Conservation (phyloP, 2,329 filamentous ascomycete species). For the Tolypocladium ovalisporum region DNA sequence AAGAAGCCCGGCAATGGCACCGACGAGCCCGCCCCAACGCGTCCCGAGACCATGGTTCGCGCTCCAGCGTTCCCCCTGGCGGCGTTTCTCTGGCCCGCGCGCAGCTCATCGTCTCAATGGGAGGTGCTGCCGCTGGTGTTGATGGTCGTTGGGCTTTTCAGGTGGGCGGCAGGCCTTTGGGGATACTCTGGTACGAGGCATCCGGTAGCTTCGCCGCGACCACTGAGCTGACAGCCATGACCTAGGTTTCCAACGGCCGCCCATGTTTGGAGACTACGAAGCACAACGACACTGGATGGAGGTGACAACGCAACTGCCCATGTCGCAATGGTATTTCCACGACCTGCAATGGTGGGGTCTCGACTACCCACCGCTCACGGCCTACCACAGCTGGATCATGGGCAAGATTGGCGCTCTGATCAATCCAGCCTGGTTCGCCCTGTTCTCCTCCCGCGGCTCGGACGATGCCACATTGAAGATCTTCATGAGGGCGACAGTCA, state of each 20-base stretch:
- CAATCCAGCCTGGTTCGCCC: conserved; percentile 76
- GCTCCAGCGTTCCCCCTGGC: conserved; percentile 78
- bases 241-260: conserved; percentile 61
- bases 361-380: conserved; percentile 94
- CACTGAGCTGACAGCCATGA: background rate
- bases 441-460: conserved; percentile 70
- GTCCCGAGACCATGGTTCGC: conserved; percentile 34
- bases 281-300: conserved; percentile 99
- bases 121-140: conserved; percentile 77
- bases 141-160: conserved; percentile 82
- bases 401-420: conserved; percentile 75
- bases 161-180: conserved; percentile 89
- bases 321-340: conserved; percentile 97
- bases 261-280: conserved; percentile 95
- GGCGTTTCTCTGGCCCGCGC: conserved; percentile 88
- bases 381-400: conserved; percentile 95
- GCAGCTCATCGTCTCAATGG: conserved; percentile 81
- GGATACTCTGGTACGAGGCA: conserved; percentile 68
- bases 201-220: background rate
- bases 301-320: conserved; percentile 75
- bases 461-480: conserved; percentile 76
- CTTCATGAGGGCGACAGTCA: conserved; percentile 89
- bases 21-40: conserved; percentile 19
- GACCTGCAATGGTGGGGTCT: conserved; percentile 96
- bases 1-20: conserved; percentile 36